Conservation (phyloP, 352 stramenopile species). For the Pythium dissimile region DNA sequence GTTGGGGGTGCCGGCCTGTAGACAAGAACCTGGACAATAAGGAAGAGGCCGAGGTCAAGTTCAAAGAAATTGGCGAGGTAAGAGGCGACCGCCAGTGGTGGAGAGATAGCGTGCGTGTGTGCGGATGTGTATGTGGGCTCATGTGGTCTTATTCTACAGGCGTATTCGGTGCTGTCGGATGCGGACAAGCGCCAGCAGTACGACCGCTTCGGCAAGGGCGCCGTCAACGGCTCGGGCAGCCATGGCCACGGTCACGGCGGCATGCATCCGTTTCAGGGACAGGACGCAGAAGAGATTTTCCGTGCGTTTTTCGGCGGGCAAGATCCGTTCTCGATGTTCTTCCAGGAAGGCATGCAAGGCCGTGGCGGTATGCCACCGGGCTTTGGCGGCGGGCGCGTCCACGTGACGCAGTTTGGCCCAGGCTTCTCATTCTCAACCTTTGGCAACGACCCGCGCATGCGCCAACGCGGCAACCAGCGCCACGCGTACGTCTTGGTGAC, state of each 20-base stretch:
- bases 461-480: slow-evolving; percentile 44
- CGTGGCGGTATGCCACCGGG: slow-evolving; percentile 38
- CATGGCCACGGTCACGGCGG: slow-evolving; percentile 26
- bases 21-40: slow-evolving; percentile 91
- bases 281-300: slow-evolving; percentile 82
- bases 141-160: slow-evolving; percentile 27
- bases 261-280: slow-evolving; percentile 59
- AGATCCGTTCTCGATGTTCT: slow-evolving; percentile 84
- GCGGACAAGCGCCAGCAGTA: slow-evolving; percentile 86
- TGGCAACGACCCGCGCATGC: slow-evolving; percentile 50
- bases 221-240: slow-evolving; percentile 36
- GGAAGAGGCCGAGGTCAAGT: slow-evolving; percentile 84
- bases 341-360: slow-evolving; percentile 63
- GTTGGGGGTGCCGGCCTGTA: slow-evolving; percentile 26
- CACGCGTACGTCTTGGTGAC: slow-evolving; percentile 32
- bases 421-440: slow-evolving; percentile 79
- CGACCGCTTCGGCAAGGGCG: slow-evolving; percentile 89
- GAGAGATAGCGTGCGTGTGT: no score
- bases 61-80: slow-evolving; percentile 87
- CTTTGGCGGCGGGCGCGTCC: slow-evolving; percentile 57
- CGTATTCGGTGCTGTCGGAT: slow-evolving; percentile 91
- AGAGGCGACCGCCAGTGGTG: neutral
- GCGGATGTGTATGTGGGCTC: neutral
- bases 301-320: slow-evolving; percentile 78
- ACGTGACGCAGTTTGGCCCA: slow-evolving; percentile 75